These are phyloP conservation scores for Artemisia argyi DNA, from an alignment of 129 eudicot genomes.

Conservation along the genomic window DNA sequence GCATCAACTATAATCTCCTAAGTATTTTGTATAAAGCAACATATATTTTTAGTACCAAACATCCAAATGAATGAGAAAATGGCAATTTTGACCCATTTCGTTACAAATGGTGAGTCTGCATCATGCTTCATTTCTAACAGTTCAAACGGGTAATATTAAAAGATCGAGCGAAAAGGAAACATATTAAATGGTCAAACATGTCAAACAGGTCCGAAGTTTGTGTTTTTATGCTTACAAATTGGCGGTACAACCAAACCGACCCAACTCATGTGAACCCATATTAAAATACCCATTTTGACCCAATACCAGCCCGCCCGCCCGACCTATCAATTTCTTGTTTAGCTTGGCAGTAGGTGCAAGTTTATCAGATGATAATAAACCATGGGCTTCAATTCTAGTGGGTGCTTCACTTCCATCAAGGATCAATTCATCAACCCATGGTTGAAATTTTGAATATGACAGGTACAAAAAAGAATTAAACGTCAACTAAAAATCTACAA, in stretches of 20 bases:
- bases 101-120: slow-evolving; percentile 7
- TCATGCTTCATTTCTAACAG: not conserved
- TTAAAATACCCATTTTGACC: slow-evolving; percentile 1
- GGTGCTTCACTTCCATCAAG: slow-evolving; percentile 98
- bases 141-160: not conserved
- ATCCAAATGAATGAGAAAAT: not conserved
- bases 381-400: slow-evolving; percentile 69
- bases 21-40: not conserved
- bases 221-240: not conserved
- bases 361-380: slow-evolving; percentile 73
- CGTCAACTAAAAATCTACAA: slow-evolving; percentile 82
- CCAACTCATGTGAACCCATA: not conserved
- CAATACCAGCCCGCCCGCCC: not conserved
- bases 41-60: slow-evolving; percentile 3
- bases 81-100: not conserved
- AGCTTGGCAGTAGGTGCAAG: slow-evolving; percentile 76
- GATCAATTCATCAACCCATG: slow-evolving; percentile 50
- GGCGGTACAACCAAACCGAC: not conserved
- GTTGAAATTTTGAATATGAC: not conserved
- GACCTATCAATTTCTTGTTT: slow-evolving; percentile 36
- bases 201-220: not conserved
- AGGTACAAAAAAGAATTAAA: slow-evolving; percentile 7
- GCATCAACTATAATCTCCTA: slow-evolving; percentile 80
- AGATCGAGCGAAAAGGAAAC: not conserved
- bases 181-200: not conserved